phyloP scores from a whole-genome alignment of 1,284 basidiomycete species.

The Sparassis latifolia region DNA sequence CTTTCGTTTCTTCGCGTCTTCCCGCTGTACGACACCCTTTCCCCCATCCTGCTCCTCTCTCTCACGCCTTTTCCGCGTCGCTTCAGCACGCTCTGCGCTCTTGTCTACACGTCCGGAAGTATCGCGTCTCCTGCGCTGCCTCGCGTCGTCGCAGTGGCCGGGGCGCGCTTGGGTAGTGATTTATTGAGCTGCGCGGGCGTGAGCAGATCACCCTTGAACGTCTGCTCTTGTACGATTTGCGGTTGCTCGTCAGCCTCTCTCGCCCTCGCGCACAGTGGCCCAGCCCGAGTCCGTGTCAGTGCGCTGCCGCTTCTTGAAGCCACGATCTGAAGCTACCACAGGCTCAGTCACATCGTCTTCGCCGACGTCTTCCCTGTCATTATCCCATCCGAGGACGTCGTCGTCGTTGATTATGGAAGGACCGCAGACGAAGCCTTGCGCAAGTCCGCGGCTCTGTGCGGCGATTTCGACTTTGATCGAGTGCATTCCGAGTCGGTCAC shows the following conservation, averaged over 20 bases:
- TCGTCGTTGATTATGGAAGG: constrained; percentile 53
- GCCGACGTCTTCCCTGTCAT: constrained; percentile 40
- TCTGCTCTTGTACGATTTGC: constrained; percentile 39
- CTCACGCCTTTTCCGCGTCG: constrained; percentile 70
- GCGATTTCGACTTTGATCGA: no score
- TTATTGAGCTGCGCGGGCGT: constrained; percentile 59
- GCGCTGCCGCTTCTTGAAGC: constrained; percentile 67
- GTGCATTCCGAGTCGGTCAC: no score
- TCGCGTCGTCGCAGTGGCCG: constrained; percentile 46
- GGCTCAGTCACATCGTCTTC: constrained; percentile 51
- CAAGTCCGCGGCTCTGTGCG: no score
- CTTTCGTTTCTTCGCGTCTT: constrained; percentile 68
- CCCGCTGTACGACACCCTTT: constrained; percentile 86
- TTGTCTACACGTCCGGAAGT: constrained; percentile 86
- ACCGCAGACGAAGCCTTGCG: no score
- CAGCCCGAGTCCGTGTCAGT: constrained; percentile 47
- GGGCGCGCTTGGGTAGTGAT: constrained; percentile 33
- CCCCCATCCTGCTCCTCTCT: constrained; percentile 81
- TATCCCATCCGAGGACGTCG: constrained; percentile 56
- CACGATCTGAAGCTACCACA: constrained; percentile 60
- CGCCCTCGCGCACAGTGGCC: constrained; percentile 46
- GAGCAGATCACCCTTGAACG: constrained; percentile 68
- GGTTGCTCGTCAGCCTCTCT: constrained; percentile 62
- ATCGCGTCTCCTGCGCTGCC: constrained; percentile 86
- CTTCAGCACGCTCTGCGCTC: constrained; percentile 77